Evolutionary conservation across 495 filamentous ascomycete genomes (phyloP).

Genomic region (Amniculicola lignicola): DNA sequence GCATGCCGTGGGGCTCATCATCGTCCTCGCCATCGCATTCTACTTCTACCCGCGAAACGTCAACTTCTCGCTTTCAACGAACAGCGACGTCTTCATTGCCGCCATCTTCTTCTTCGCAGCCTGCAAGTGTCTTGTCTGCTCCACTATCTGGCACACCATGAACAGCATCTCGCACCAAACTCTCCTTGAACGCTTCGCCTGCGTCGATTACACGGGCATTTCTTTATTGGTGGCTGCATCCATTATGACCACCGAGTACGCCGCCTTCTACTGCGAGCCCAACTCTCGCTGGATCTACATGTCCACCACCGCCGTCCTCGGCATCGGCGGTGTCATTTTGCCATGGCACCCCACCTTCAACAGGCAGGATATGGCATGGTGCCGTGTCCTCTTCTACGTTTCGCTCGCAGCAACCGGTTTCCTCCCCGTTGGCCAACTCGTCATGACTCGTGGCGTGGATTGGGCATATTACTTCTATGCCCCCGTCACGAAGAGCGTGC

Average conservation of each 20-base stretch:
- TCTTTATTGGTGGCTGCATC: constrained; percentile 93
- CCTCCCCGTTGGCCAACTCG: constrained; percentile 80
- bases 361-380: constrained; percentile 84
- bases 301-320: constrained; percentile 71
- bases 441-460: constrained; percentile 65
- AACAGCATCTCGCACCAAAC: constrained; percentile 86
- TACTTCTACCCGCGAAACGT: constrained; percentile 89
- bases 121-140: constrained; percentile 93
- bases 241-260: constrained; percentile 98
- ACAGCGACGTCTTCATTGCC: constrained; percentile 81
- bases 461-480: constrained; percentile 85
- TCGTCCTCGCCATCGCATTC: constrained; percentile 87
- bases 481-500: constrained; percentile 77
- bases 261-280: constrained; percentile 97
- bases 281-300: constrained; percentile 85
- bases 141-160: constrained; percentile 97
- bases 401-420: constrained; percentile 87
- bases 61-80: constrained; percentile 83
- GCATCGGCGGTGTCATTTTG: constrained; percentile 82
- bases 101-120: constrained; percentile 96
- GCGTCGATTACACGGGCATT: constrained; percentile 98
- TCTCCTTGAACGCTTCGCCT: constrained; percentile 92
- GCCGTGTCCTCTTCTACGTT: constrained; percentile 87
- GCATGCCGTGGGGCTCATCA: constrained; percentile 78
- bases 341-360: constrained; percentile 98